Evolutionary conservation across 305 asterid genomes (phyloP).

Genomic region (Solanum aculeatissimum): DNA sequence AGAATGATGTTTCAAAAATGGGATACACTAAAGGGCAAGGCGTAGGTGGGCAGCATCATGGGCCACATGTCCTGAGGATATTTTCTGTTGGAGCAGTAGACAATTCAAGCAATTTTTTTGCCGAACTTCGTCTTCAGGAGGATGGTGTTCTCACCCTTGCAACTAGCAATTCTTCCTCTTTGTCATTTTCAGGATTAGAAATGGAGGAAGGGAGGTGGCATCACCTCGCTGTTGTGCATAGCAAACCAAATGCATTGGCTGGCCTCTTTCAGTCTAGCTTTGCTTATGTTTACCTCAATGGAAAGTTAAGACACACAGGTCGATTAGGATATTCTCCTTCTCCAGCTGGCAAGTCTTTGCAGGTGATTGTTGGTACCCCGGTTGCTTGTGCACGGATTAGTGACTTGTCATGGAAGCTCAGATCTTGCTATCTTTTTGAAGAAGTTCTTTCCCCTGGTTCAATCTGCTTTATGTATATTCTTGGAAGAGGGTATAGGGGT

Average conservation of each 20-base stretch:
- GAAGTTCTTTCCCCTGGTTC: constrained; percentile 98
- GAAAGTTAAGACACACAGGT: constrained; percentile 90
- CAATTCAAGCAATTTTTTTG: constrained; percentile 54
- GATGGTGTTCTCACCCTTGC: constrained; percentile 89
- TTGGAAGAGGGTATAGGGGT: constrained; percentile 96
- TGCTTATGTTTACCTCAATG: constrained; percentile 90
- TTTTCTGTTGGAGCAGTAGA: constrained; percentile 93
- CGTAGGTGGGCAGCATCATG: constrained; percentile 37
- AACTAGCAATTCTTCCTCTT: constrained; percentile 87
- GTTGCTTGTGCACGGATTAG: constrained; percentile 63
- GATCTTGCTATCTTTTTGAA: constrained; percentile 95
- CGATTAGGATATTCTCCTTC: constrained; percentile 97
- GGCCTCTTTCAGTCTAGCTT: constrained; percentile 96
- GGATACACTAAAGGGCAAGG: constrained; percentile 47
- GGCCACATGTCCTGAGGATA: constrained; percentile 56
- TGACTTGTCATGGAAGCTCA: constrained; percentile 88
- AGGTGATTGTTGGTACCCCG: constrained; percentile 92
- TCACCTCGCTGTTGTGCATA: constrained; percentile 97
- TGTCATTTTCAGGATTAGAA: constrained; percentile 84
- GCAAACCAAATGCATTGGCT: constrained; percentile 99
- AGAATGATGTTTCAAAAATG: constrained; percentile 50
- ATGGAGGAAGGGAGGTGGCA: constrained; percentile 99
- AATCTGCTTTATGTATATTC: constrained; percentile 92
- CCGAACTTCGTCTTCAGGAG: constrained; percentile 81
- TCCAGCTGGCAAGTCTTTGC: constrained; percentile 89